These are phyloP conservation scores for Komagataea norvegica DNA, from an alignment of 1,139 yeast species.

Conservation along the genomic window DNA sequence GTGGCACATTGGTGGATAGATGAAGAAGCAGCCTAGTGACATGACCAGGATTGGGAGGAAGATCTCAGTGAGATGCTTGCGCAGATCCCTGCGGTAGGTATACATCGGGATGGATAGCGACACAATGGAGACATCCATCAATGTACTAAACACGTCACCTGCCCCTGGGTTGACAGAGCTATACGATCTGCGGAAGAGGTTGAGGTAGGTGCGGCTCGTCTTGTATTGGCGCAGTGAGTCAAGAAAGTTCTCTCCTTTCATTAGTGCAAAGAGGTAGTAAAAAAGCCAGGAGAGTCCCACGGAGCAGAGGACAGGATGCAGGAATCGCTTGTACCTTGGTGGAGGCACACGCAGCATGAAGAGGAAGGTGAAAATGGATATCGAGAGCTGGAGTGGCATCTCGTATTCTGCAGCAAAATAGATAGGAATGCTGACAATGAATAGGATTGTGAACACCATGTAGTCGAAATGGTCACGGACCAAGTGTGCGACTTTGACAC, in stretches of 20 bases:
- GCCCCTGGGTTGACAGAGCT: constrained; percentile 62
- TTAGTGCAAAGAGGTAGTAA: constrained; percentile 56
- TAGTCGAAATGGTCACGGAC: constrained; percentile 51
- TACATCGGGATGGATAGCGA: constrained; percentile 75
- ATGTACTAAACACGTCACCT: constrained; percentile 65
- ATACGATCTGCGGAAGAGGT: constrained; percentile 43
- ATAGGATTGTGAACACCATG: constrained; percentile 42
- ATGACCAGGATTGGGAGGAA: constrained; percentile 57
- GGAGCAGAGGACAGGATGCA: constrained; percentile 70
- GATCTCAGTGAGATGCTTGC: constrained; percentile 52
- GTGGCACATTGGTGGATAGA: constrained; percentile 65
- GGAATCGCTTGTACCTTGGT: constrained; percentile 42
- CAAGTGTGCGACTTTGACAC: constrained; percentile 33
- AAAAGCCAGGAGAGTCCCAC: constrained; percentile 58
- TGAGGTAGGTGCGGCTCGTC: constrained; percentile 64
- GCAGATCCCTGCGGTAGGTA: constrained; percentile 62
- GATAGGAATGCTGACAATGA: constrained; percentile 52
- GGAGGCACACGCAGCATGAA: constrained; percentile 57
- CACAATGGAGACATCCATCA: constrained; percentile 75
- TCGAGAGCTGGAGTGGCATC: constrained; percentile 57
- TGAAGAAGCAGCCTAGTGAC: constrained; percentile 55
- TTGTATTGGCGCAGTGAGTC: constrained; percentile 51
- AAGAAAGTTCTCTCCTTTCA: constrained; percentile 45
- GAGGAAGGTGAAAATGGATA: constrained; percentile 42
- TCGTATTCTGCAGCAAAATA: constrained; percentile 40